Percentiles rank a stretch among this genome's conserved stretches.
Conservation (phyloP, 192 early-diverging fungal species). For the Borealophlyctis nickersoniae region DNA sequence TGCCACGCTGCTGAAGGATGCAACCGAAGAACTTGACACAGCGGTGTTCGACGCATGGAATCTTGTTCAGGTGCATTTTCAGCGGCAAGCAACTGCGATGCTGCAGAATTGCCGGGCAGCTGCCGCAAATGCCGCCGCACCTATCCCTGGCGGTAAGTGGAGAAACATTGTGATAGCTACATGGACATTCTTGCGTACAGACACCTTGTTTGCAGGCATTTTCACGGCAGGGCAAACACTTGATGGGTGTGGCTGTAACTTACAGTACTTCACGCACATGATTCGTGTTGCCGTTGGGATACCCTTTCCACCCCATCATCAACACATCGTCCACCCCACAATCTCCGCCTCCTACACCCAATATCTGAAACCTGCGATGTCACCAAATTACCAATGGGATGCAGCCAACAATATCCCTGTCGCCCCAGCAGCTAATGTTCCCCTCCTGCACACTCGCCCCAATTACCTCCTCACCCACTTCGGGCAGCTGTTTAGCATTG, state of each 20-base stretch:
- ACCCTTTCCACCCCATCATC: too few species aligned
- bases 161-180: too few species aligned
- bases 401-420: too few species aligned
- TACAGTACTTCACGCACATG: neutral
- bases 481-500: too few species aligned
- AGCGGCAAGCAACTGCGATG: neutral
- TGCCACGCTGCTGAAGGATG: neutral
- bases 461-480: too few species aligned
- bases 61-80: neutral
- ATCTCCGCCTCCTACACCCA: neutral
- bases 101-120: constrained; percentile 2
- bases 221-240: neutral
- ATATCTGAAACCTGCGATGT: constrained; percentile 1
- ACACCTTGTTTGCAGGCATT: too few species aligned
- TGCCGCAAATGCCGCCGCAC: neutral
- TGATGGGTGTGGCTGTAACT: neutral
- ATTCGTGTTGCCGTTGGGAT: neutral
- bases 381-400: neutral
- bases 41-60: constrained; percentile 4
- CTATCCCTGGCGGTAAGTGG: constrained; percentile 1
- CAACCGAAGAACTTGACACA: neutral
- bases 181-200: too few species aligned
- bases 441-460: too few species aligned
- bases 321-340: neutral
- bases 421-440: too few species aligned